A percentile compares a stretch with the other conserved stretches of the same genome.
Conservation (phyloP, 1,284 basidiomycete species). For the Anthracocystis walkeri region DNA sequence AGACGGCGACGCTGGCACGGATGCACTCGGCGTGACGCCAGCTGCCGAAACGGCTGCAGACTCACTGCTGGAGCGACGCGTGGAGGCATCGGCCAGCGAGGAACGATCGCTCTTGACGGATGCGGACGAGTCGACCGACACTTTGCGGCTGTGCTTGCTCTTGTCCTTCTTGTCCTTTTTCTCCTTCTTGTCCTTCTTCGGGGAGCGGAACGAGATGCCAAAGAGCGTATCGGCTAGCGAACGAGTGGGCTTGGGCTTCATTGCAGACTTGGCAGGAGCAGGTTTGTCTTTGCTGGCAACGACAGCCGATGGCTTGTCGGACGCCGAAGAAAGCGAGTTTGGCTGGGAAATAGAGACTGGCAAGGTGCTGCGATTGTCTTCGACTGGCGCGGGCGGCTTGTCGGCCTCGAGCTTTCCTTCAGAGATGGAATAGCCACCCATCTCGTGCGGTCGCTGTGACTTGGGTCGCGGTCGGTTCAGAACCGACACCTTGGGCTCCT, state of each 20-base stretch:
- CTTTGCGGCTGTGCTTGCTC: slow-evolving; percentile 38
- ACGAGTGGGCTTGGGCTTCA: slow-evolving; percentile 46
- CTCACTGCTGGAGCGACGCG: slow-evolving; percentile 15
- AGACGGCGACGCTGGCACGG: slow-evolving; percentile 24
- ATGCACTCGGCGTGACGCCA: not conserved
- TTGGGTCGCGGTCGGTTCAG: slow-evolving; percentile 54
- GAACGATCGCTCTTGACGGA: slow-evolving; percentile 37
- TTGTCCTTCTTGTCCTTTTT: slow-evolving; percentile 47
- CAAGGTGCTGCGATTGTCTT: slow-evolving; percentile 54
- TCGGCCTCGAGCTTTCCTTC: slow-evolving; percentile 47
- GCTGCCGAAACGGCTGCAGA: slow-evolving; percentile 2
- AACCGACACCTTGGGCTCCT: slow-evolving; percentile 34
- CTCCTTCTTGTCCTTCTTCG: slow-evolving; percentile 41
- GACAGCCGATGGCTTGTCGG: slow-evolving; percentile 6
- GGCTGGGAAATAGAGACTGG: slow-evolving; percentile 28
- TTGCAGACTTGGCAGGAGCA: slow-evolving; percentile 54
- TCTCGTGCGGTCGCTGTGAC: slow-evolving; percentile 35
- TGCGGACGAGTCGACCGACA: slow-evolving; percentile 36
- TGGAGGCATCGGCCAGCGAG: slow-evolving; percentile 14
- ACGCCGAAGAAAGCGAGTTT: slow-evolving; percentile 12
- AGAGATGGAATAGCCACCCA: slow-evolving; percentile 53
- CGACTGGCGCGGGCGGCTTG: slow-evolving; percentile 12
- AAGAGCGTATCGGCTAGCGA: slow-evolving; percentile 66
- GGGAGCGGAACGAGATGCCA: slow-evolving; percentile 46
- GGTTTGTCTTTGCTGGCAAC: slow-evolving; percentile 54